Base-by-base conservation (phyloP, 2,329 filamentous ascomycete genomes). In the Magnaporthiopsis incrustans region DNA sequence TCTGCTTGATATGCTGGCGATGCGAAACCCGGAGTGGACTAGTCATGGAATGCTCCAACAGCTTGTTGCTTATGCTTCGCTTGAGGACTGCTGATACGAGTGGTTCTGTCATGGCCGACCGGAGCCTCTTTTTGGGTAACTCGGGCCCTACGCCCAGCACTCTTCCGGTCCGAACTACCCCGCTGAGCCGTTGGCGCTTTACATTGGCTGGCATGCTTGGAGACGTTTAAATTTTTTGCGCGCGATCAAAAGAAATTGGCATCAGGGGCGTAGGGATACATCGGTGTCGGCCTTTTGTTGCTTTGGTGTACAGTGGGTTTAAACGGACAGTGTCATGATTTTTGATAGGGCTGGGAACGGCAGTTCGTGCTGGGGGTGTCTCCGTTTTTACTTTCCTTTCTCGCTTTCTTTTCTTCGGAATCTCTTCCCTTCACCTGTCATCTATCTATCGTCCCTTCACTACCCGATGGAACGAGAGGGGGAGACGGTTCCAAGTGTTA, bases 1-100 rank as follows among this genome's bases (percentile, higher is more conserved):
- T 67, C 76, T 94, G 53, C 80, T 93, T 57, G 83, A 85, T 22
- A 86, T 87, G 25, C 76, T 92, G 69, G 82, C 86, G 69, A 86
- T 90, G 76, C 82, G 83, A 67, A 86, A 82, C 53, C 77, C 79
- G 2, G 84, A 86, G 69, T 85, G 84, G 79, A 78, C 86, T 61
- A 85, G 84, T 68, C 86, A 89, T 66, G 82, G 84, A 3, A 80
- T 92, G 69, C 76, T 93, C 66, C 85, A 85, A 70, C 85, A 91
- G 70, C 74, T 93, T 66, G 86, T 88, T 71, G 82, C 84, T 61
- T 89, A 86, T 76, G 84, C 84, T 59, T 80, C 77, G 59, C 73
- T 87, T 65, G 82, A 81, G 59, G 70, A 69, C 26, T 70, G 64
- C 22, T 53, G 44, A 53, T 22, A n/a, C 44, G 6, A 12, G 38